Base-by-base conservation (phyloP, 179 eudicot species). In the Nepenthes alata region DNA sequence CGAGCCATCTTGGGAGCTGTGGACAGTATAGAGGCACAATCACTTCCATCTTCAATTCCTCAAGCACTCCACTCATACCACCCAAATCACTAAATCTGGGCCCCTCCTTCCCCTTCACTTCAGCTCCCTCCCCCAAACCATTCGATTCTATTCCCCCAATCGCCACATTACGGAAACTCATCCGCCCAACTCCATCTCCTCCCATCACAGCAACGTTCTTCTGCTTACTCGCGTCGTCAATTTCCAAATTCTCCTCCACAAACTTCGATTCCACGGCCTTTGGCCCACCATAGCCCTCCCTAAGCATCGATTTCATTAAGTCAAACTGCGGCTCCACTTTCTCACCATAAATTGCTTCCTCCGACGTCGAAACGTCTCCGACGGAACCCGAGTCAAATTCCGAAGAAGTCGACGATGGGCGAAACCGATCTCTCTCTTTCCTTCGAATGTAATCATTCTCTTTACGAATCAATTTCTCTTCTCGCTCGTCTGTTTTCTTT, bases 81-180 rank as follows among this genome's bases (percentile, higher is more conserved):
- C 98, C 98, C 37, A 91, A 74, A 75, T 91, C 98, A 77, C 62
- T 75, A 78, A 91, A 91, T 74, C 69, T 79, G 0, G 84, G 86
- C 35, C 87, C 87, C 25, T 72, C 81, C 47, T 60, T 75, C 47
- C 72, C 68, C 54, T 64, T 72, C 74, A 64, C 77, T 52, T 62
- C 76, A 44, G 9, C 75, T 9, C 54, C 66, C 35, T 62, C 72
- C 16, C 39, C 34, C 13, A 34, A 34, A 54, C 58, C 53, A 62
- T 70, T 64, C 36, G 11, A 47, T 34, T 51, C 66, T 41, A 57
- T 45, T 56, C 55, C 69, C 65, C 58, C 68, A 61, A 59, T 68
- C 56, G 55, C 69, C 59, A 45, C 63, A 57, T 57, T 67, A 11
- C 49, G 36, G 51, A 34, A 41, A 11, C 55, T 63, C 64, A 47